Base-by-base conservation (phyloP, 495 filamentous ascomycete genomes). In the Cudoniella acicularis region DNA sequence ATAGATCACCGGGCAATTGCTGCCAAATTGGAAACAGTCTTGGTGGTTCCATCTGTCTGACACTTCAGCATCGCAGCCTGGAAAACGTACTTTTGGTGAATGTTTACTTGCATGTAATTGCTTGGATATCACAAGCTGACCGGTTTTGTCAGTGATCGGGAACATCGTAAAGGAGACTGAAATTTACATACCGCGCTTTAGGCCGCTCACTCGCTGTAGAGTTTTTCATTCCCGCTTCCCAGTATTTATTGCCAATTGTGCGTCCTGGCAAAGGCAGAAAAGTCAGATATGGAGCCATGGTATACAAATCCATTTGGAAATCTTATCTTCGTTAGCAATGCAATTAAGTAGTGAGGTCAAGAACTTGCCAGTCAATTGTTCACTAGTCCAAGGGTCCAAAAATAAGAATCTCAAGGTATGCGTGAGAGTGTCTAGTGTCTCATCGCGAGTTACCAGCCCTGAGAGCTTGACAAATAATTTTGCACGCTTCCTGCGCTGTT, bases 381-480 rank as follows among this genome's bases (percentile, higher is more conserved):
- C 61, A 6, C 55, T 49, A 17, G 46, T 25, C 0, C 50, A 10
- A 11, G 55, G 61, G 24, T 48, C 20, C 3, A 49, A 8, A 24
- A 58, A 63, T n/a, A 63, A 24, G 49, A 56, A 58, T 30, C 49
- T 25, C 40, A 63, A 23, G 2, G 45, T 54, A 51, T 63, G 50
- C 18, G n/a, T 25, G 1, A 63, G 43, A 0, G 55, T 63, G 11
- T n/a, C 48, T 1, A 63, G 30, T 3, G 55, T 17, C 9, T 63
- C 55, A 43, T 54, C 24, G 6, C 61, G 30, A 11, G 61, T 63
- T 1, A 54, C 22, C 27, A 55, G 13, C 20, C 43, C 56, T 1
- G 55, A 54, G 3, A 59, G 10, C 23, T 59, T 10, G 11, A 59
- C 52, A 18, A 63, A 54, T 24, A n/a, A 46, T 22, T 54, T 49